Evolutionary conservation across 768 basidiomycete genomes (phyloP).

Genomic region (Suillus hirtellus): DNA sequence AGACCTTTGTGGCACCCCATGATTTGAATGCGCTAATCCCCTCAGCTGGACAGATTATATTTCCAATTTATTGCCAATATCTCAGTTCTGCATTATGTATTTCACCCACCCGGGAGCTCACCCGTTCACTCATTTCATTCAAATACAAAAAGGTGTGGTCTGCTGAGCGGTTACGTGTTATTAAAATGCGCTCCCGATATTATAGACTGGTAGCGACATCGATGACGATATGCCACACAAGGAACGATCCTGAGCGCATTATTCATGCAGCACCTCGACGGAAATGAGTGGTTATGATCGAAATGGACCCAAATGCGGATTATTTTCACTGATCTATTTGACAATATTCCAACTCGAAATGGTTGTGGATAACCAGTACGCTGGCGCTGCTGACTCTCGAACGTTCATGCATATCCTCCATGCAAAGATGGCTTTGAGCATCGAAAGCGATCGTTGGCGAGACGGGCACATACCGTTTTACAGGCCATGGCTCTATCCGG

Average conservation of each 20-base stretch:
- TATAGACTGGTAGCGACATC: background rate
- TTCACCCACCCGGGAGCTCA: background rate
- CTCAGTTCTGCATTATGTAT: background rate
- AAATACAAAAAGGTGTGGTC: background rate
- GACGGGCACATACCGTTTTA: background rate
- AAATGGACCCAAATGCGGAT: background rate
- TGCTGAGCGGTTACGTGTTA: constrained; percentile 6
- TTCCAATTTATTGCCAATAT: background rate
- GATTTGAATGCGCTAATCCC: too few relatives aligned
- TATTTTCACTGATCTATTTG: background rate
- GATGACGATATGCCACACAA: background rate
- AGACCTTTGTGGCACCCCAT: too few relatives aligned
- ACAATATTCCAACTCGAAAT: background rate
- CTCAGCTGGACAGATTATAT: background rate
- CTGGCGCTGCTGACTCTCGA: background rate
- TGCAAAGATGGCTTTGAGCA: background rate
- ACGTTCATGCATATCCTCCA: background rate
- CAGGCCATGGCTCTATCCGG: background rate
- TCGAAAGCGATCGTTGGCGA: background rate
- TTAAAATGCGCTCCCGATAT: background rate
- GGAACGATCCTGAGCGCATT: background rate
- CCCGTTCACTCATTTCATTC: background rate
- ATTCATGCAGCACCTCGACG: constrained; percentile 1
- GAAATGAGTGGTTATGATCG: constrained; percentile 3
- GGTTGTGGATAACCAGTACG: background rate